phyloP scores from a whole-genome alignment of 305 asterid species.

The Fraxinus velutina region DNA sequence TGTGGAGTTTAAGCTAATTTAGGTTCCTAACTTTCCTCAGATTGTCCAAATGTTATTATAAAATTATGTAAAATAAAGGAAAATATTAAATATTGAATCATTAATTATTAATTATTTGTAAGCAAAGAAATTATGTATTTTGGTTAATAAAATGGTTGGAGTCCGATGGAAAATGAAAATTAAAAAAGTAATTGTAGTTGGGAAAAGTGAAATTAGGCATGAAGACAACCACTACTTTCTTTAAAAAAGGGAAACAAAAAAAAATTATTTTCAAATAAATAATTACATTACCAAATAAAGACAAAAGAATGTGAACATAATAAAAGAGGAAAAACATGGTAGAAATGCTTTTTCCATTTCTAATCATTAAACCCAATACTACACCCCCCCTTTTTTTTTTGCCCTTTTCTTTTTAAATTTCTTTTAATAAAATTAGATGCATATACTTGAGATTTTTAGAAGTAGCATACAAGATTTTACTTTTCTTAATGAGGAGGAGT shows the following conservation, averaged over 20 bases:
- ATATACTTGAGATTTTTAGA: background rate
- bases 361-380: background rate
- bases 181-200: constrained; percentile 52
- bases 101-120: constrained; percentile 48
- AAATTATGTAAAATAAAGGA: constrained; percentile 28
- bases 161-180: constrained; percentile 48
- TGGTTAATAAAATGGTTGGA: constrained; percentile 76
- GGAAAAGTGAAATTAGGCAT: constrained; percentile 96
- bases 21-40: constrained; percentile 49
- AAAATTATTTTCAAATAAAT: background rate
- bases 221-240: constrained; percentile 61
- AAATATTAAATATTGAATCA: constrained; percentile 41
- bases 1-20: constrained; percentile 35
- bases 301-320: background rate
- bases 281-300: constrained; percentile 3
- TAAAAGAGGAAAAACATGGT: background rate
- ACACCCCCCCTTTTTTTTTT: background rate
- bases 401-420: background rate
- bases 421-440: background rate
- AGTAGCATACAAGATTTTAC: background rate
- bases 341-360: background rate
- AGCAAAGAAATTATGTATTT: constrained; percentile 63
- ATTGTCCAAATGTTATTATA: constrained; percentile 46
- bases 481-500: background rate
- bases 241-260: constrained; percentile 1